Evolutionary conservation across 106 monocot species (phyloP).

Genomic region (Alisma plantagoaquatica): DNA sequence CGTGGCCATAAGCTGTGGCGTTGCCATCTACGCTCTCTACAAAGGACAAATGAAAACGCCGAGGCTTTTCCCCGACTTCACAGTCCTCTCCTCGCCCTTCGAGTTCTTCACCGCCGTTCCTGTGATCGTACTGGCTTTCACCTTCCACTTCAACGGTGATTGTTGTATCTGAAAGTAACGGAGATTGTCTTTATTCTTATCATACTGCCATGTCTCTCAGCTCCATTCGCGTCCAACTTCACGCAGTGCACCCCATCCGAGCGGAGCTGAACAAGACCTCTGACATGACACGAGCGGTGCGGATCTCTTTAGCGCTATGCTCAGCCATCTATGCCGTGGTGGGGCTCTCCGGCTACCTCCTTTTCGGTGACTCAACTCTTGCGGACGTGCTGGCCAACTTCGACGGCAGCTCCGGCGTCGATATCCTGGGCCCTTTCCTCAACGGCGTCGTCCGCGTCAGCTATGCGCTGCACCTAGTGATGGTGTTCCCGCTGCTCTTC

Average conservation of each 20-base stretch:
- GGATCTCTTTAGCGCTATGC: conserved; percentile 67
- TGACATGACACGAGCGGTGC: conserved; percentile 69
- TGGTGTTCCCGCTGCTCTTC: conserved; percentile 73
- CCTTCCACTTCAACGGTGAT: conserved; percentile 95
- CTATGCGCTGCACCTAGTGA: conserved; percentile 77
- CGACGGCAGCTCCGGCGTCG: conserved; percentile 28
- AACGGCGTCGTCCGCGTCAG: conserved; percentile 64
- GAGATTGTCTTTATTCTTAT: too few relatives aligned
- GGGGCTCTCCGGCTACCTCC: conserved; percentile 72
- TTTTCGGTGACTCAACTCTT: conserved; percentile 83
- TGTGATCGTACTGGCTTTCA: conserved; percentile 83
- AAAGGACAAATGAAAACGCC: conserved; percentile 38
- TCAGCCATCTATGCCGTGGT: conserved; percentile 55
- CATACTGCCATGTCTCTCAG: too few relatives aligned
- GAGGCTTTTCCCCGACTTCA: conserved; percentile 47
- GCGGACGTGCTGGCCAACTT: conserved; percentile 82
- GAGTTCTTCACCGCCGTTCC: conserved; percentile 87
- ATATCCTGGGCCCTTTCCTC: conserved; percentile 28
- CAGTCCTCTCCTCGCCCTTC: conserved; percentile 32
- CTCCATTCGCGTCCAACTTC: neutral
- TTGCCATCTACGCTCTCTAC: conserved; percentile 59
- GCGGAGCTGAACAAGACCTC: conserved; percentile 52
- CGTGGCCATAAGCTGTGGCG: conserved; percentile 49
- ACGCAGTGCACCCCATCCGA: conserved; percentile 75
- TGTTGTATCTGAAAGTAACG: too few relatives aligned